Base-by-base conservation (phyloP, 208 protist species). In the Crithidia thermophila region DNA sequence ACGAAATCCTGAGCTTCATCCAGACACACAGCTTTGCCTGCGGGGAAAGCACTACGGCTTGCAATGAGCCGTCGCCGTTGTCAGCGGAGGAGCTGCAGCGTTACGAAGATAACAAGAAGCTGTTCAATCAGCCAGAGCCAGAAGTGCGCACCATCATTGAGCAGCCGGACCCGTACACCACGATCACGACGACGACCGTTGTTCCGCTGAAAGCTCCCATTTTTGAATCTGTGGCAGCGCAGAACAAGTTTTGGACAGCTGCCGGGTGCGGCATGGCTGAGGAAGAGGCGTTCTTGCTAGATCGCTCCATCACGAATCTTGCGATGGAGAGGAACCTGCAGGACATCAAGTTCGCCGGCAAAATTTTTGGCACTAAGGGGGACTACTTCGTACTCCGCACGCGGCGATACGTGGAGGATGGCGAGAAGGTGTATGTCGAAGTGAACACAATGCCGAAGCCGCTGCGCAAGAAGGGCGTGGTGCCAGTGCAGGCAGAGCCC, bases 81-180 rank as follows among this genome's bases (percentile, higher is more conserved):
- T 71, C 88, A 0, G 84, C 86, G 3, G 81, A 86, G 37, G 87
- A 93, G 56, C 72, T 95, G 10, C 49, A 79, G 40, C 83, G 87
- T 27, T 83, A 93, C 27, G 62, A 66, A 10, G 85, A 93, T 18
- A 94, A 95, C 75, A 69, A 84, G 40, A 79, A 75, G 39, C 80
- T 97, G 31, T 94, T 96, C 46, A 73, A 91, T 5, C 84, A 75
- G 28, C 84, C 84, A 20, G 75, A 85, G 10, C 90, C 93, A 10
- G 80, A 90, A 53, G 91, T 93, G 37, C 68, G 77, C 42, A 97
- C 93, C 8, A 84, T 76, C 10, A 88, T 97, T 60, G 88, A 96
- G 67, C 88, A 96, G 63, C 93, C 93, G 4, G 90, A 95, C 58
- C 90, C 91, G 8, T 96, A 92, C 77, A 95, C 89, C 8, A 96